Evolutionary conservation across 2,329 filamentous ascomycete genomes (phyloP).

Genomic region (Microascus cirrosus): DNA sequence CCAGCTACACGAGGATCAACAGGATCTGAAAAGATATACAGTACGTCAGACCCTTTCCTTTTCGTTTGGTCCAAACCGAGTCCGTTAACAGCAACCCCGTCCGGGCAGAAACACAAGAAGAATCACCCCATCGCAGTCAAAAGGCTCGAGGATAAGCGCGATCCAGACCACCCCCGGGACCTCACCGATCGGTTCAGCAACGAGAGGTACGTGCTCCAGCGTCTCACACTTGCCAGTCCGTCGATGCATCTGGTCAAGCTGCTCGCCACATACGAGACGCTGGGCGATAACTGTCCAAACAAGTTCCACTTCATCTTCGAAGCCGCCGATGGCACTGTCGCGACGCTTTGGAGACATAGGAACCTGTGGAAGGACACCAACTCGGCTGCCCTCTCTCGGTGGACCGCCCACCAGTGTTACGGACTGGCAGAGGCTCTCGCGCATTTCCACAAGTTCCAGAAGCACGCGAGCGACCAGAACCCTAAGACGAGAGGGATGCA

Average conservation of each 20-base stretch:
- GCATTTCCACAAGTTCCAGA: not conserved
- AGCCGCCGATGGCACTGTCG: not conserved
- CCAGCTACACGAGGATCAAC: not conserved
- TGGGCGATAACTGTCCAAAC: not conserved
- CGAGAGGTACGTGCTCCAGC: not conserved
- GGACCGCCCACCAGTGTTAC: not conserved
- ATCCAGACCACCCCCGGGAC: not conserved
- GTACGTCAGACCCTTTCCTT: not conserved
- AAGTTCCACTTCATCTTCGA: not conserved
- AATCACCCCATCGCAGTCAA: not conserved
- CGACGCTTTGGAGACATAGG: not conserved
- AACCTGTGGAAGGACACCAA: not conserved
- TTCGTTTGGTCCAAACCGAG: not conserved
- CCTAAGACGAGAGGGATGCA: not conserved
- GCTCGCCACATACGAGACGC: not conserved
- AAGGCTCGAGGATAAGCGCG: not conserved
- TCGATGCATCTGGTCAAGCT: not conserved
- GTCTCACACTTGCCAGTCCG: not conserved
- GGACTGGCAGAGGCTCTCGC: not conserved
- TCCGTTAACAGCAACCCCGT: not conserved
- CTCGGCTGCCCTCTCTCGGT: not conserved
- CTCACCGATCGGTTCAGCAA: not conserved
- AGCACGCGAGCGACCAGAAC: not conserved
- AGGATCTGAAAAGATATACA: not conserved
- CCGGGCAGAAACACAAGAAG: not conserved